Percentiles rank a stretch among this genome's conserved stretches.
Conservation (phyloP, 78 protist genomes). For the Dictyostelium firmibasis region DNA sequence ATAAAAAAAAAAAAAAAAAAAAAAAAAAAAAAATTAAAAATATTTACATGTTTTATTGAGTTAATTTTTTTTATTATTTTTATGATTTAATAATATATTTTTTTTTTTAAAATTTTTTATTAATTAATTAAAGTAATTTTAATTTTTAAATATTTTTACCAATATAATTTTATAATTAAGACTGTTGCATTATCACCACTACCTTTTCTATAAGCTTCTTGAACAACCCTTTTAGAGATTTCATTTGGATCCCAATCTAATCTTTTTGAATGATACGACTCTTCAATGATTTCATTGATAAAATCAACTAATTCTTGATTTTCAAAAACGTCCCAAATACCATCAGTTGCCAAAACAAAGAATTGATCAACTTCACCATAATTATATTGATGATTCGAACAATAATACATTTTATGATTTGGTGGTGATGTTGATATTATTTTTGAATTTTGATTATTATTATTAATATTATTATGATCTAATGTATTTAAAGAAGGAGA, state of each 20-base stretch:
- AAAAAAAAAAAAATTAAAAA: too few species aligned
- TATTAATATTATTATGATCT: neutral
- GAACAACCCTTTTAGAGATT: constrained; percentile 31
- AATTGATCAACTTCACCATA: constrained; percentile 59
- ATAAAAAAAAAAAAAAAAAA: neutral
- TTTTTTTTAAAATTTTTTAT: neutral
- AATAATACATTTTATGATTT: constrained; percentile 2
- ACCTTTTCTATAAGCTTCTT: constrained; percentile 52
- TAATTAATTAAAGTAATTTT: neutral
- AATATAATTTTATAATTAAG: constrained; percentile 36
- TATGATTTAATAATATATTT: neutral
- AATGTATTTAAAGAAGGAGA: neutral
- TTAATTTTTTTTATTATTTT: too few species aligned
- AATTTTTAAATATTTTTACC: neutral
- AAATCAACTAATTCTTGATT: constrained; percentile 66
- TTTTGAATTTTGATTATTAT: neutral
- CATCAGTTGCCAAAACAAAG: constrained; percentile 71
- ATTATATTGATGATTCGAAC: neutral
- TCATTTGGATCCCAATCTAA: constrained; percentile 69
- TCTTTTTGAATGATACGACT: constrained; percentile 15
- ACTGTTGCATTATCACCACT: constrained; percentile 75
- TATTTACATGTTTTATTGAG: too few species aligned
- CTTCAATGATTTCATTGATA: constrained; percentile 32
- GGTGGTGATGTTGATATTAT: neutral
- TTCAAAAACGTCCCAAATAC: constrained; percentile 64